Conservation (phyloP, 106 monocot species). For the Allium cepa region DNA sequence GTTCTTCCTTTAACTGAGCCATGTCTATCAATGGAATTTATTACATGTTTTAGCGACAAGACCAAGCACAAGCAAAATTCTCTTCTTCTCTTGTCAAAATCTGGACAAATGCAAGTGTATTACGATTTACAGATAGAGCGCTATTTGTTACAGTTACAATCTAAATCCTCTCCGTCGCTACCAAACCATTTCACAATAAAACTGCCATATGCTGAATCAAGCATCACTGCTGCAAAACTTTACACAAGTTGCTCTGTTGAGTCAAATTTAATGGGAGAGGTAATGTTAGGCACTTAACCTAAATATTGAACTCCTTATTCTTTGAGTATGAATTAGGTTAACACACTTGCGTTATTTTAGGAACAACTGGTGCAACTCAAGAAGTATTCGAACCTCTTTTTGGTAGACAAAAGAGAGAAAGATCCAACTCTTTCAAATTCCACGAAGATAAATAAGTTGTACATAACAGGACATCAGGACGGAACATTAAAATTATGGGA, state of each 20-base stretch:
- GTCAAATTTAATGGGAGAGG: constrained; percentile 37
- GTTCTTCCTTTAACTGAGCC: constrained; percentile 71
- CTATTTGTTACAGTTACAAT: constrained; percentile 47
- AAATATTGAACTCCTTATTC: too few relatives aligned
- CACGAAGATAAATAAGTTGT: constrained; percentile 43
- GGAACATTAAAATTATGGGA: constrained; percentile 85
- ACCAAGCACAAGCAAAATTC: constrained; percentile 46
- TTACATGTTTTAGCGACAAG: constrained; percentile 33
- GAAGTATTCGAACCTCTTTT: constrained; percentile 42
- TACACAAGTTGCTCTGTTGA: constrained; percentile 18
- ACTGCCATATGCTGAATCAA: constrained; percentile 51
- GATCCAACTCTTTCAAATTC: constrained; percentile 16
- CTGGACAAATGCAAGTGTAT: constrained; percentile 51
- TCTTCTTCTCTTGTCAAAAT: constrained; percentile 68
- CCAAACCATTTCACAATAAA: constrained; percentile 42
- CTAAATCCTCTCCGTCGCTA: constrained; percentile 34
- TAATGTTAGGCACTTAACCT: constrained; percentile 4
- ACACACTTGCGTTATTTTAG: constrained; percentile 14
- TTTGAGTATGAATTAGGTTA: too few relatives aligned
- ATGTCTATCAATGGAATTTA: constrained; percentile 55
- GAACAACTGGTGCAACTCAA: constrained; percentile 30
- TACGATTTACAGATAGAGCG: constrained; percentile 72
- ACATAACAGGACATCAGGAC: constrained; percentile 78
- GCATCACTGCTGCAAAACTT: constrained; percentile 45
- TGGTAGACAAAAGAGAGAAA: constrained; percentile 32